A percentile compares a stretch with the other conserved stretches of the same genome.
phyloP scores from a whole-genome alignment of 495 filamentous ascomycete genomes.

The Hypoxylon perforatum region DNA sequence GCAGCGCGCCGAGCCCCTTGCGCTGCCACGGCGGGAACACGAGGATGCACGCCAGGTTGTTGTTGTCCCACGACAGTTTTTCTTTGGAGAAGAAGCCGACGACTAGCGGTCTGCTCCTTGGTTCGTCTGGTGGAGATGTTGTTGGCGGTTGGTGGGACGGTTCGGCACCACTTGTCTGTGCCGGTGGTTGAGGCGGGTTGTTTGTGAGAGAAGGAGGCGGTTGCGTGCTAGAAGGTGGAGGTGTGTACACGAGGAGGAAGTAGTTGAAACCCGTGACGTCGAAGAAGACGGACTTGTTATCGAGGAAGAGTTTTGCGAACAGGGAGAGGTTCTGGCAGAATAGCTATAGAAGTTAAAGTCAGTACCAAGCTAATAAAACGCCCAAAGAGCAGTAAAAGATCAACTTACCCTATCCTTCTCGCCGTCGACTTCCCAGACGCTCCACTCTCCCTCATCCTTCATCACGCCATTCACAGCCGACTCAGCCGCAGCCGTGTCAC shows the following conservation, averaged over 20 bases:
- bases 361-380: constrained; percentile 16
- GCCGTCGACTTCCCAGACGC: constrained; percentile 92
- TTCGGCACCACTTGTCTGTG: neutral
- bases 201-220: constrained; percentile 1
- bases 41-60: constrained; percentile 96
- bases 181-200: neutral
- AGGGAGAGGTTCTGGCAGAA: constrained; percentile 96
- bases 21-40: constrained; percentile 96
- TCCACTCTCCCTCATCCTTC: constrained; percentile 65
- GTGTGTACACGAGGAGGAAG: constrained; percentile 82
- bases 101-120: constrained; percentile 61
- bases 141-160: neutral
- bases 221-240: constrained; percentile 45
- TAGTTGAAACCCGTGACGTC: constrained; percentile 95
- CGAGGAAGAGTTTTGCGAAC: constrained; percentile 97
- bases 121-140: constrained; percentile 4
- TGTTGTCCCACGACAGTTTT: constrained; percentile 98
- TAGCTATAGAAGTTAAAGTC: constrained; percentile 61
- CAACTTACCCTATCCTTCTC: constrained; percentile 75
- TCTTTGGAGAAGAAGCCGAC: constrained; percentile 98
- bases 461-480: constrained; percentile 64
- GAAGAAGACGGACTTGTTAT: constrained; percentile 98
- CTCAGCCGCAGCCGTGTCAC: constrained; percentile 41
- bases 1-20: constrained; percentile 84
- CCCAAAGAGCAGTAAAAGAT: neutral